phyloP scores from a whole-genome alignment of 1,284 basidiomycete species.

The Sporisorium graminicola region DNA sequence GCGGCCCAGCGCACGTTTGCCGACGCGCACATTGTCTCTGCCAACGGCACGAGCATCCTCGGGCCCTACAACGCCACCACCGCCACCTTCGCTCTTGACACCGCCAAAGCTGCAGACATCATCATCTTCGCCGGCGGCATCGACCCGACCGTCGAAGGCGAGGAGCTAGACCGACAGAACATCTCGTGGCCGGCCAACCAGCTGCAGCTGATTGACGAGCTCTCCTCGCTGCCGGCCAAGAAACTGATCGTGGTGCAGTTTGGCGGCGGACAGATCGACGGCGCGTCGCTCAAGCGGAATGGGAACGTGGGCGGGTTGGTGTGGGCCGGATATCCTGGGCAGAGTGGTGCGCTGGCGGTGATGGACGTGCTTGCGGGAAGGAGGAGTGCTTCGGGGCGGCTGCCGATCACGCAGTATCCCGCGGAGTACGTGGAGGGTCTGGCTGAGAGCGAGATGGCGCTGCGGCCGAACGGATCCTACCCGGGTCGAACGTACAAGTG shows the following conservation, averaged over 20 bases:
- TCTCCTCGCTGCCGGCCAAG: constrained; percentile 2
- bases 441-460: constrained; percentile 11
- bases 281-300: constrained; percentile 7
- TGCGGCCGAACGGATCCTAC: constrained; percentile 9
- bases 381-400: constrained; percentile 7
- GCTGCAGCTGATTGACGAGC: constrained; percentile 20
- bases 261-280: constrained; percentile 32
- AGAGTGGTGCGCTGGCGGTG: constrained; percentile 18
- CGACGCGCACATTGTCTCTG: not conserved
- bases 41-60: constrained; percentile 19
- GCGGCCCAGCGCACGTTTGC: constrained; percentile 13
- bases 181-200: constrained; percentile 28
- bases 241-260: constrained; percentile 25
- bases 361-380: constrained; percentile 15
- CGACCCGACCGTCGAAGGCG: constrained; percentile 23
- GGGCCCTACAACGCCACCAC: not conserved
- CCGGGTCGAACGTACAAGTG: constrained; percentile 33
- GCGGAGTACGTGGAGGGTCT: constrained; percentile 12
- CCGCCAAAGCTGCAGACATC: not conserved
- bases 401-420: constrained; percentile 37
- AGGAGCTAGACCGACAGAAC: constrained; percentile 7
- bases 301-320: constrained; percentile 3
- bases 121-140: constrained; percentile 29
- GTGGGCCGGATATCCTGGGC: constrained; percentile 36
- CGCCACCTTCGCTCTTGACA: not conserved